These are phyloP conservation scores for Plenodomus lindquistii DNA, from an alignment of 2,329 filamentous ascomycete genomes.

Conservation along the genomic window DNA sequence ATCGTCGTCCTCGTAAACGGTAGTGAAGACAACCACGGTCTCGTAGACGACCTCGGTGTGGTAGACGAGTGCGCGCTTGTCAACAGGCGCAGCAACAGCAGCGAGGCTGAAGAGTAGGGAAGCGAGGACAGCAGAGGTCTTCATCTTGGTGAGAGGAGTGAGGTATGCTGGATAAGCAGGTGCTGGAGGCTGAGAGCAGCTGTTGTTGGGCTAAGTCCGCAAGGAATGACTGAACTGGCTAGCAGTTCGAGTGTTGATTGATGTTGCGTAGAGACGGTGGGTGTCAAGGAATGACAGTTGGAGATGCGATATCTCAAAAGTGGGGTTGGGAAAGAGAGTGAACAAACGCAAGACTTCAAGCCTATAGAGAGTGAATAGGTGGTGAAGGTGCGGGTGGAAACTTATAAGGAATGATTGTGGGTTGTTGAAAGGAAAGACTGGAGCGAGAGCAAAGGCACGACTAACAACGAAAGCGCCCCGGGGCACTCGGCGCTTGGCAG, in stretches of 20 bases:
- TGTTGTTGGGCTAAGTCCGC: conserved; percentile 13
- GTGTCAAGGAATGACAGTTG: conserved; percentile 36
- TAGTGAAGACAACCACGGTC: conserved; percentile 42
- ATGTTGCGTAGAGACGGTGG: conserved; percentile 25
- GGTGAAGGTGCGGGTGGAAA: conserved; percentile 13
- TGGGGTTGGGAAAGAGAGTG: conserved; percentile 34
- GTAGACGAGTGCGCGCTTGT: conserved; percentile 42
- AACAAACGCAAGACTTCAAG: conserved; percentile 42
- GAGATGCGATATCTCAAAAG: conserved; percentile 42
- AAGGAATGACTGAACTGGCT: conserved; percentile 39
- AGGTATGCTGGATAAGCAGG: conserved; percentile 13
- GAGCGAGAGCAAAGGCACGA: conserved; percentile 1
- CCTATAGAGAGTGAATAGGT: conserved; percentile 46
- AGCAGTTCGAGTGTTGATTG: conserved; percentile 35
- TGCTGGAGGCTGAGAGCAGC: conserved; percentile 16
- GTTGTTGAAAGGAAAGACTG: conserved; percentile 12
- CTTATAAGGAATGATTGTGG: conserved; percentile 25
- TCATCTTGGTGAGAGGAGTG: conserved; percentile 33
- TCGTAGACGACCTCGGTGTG: conserved; percentile 38
- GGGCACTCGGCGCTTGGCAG: background rate
- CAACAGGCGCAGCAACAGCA: conserved; percentile 37
- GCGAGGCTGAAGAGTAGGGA: conserved; percentile 41
- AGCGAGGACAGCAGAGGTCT: conserved; percentile 41
- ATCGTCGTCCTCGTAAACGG: conserved; percentile 36
- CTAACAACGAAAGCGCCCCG: conserved; percentile 2